A percentile compares a stretch with the other conserved stretches of the same genome.
Conservation (phyloP, 306 rosid species). For the Castanea sativa region DNA sequence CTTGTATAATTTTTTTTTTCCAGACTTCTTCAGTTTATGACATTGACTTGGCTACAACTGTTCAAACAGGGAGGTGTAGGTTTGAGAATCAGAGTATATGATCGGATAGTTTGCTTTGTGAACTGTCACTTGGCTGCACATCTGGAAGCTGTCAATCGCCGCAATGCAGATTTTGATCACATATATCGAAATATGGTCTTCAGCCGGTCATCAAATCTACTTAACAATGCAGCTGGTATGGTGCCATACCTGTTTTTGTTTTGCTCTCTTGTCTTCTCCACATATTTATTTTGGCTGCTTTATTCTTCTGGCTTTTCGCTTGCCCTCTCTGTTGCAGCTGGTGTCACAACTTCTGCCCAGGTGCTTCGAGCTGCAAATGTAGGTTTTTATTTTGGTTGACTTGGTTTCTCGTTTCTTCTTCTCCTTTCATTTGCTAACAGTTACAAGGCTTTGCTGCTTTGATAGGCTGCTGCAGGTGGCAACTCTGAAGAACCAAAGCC, state of each 20-base stretch:
- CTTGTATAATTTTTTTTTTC: not conserved
- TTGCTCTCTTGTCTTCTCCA: conserved; percentile 89
- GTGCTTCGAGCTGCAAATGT: conserved; percentile 71
- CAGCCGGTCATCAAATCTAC: conserved; percentile 78
- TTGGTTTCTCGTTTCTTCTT: conserved; percentile 13
- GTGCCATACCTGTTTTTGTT: conserved; percentile 77
- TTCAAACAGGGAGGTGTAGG: conserved; percentile 95
- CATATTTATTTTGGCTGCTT: conserved; percentile 92
- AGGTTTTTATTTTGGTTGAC: conserved; percentile 30
- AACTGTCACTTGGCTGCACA: conserved; percentile 99
- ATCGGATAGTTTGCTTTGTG: conserved; percentile 97
- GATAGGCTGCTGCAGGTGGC: conserved; percentile 59
- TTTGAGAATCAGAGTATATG: conserved; percentile 92
- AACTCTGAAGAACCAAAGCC: conserved; percentile 80
- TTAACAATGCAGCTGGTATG: conserved; percentile 90
- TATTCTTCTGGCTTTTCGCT: conserved; percentile 96
- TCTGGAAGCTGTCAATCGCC: conserved; percentile 93
- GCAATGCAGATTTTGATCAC: conserved; percentile 98
- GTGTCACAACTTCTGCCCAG: conserved; percentile 76
- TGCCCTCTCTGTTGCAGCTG: conserved; percentile 86
- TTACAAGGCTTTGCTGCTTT: conserved; percentile 22
- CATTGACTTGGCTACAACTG: conserved; percentile 31
- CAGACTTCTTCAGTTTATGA: conserved; percentile 12
- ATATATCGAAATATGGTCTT: conserved; percentile 90
- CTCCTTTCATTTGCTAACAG: conserved; percentile 23